Evolutionary conservation across 306 rosid species (phyloP).

Genomic region (Vigna reflexopilosa): DNA sequence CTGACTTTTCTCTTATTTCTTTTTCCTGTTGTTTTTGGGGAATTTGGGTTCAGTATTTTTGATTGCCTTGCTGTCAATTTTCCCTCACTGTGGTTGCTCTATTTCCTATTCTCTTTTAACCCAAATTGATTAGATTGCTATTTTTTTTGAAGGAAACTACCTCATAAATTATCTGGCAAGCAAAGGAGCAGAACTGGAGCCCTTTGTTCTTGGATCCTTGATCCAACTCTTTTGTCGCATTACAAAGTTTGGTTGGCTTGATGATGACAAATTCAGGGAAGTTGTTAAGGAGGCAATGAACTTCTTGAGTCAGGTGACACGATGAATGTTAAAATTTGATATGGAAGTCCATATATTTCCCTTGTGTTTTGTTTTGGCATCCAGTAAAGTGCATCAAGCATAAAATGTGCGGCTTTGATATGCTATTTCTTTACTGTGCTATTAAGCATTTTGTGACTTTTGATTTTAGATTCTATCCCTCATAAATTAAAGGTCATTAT

Average conservation of each 20-base stretch:
- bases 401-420: not conserved
- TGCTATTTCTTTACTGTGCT: not conserved
- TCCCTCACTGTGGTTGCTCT: slow-evolving; percentile 28
- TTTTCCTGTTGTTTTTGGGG: slow-evolving; percentile 23
- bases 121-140: slow-evolving; percentile 47
- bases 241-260: slow-evolving; percentile 63
- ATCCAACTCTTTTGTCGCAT: slow-evolving; percentile 58
- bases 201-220: slow-evolving; percentile 59
- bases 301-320: slow-evolving; percentile 60
- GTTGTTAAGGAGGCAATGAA: slow-evolving; percentile 52
- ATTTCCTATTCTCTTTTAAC: slow-evolving; percentile 4
- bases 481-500: not conserved
- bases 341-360: not conserved
- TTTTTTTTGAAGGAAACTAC: slow-evolving; percentile 61
- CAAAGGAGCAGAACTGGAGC: slow-evolving; percentile 60
- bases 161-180: slow-evolving; percentile 60
- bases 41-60: slow-evolving; percentile 22
- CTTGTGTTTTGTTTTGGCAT: not conserved
- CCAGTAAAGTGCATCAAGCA: not conserved
- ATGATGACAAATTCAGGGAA: slow-evolving; percentile 58
- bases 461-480: slow-evolving; percentile 22
- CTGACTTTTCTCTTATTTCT: slow-evolving; percentile 9
- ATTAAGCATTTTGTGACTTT: not conserved
- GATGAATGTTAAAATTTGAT: not conserved
- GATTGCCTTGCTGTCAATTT: slow-evolving; percentile 22